Evolutionary conservation across 208 protist genomes (phyloP).

Genomic region (Naegleria gruberi): DNA sequence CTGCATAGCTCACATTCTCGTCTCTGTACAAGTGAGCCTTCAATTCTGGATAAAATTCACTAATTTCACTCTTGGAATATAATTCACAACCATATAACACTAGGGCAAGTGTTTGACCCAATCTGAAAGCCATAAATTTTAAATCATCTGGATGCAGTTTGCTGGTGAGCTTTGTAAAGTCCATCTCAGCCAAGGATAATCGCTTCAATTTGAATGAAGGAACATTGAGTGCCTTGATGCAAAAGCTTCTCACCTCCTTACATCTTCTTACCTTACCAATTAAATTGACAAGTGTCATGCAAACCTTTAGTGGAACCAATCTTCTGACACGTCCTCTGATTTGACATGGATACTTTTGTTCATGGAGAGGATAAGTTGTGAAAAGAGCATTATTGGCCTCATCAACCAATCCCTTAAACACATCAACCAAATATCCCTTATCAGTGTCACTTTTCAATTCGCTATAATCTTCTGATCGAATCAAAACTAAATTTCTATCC

Average conservation of each 20-base stretch:
- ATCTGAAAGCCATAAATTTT: background rate
- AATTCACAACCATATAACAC: background rate
- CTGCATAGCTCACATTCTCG: background rate
- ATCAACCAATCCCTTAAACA: background rate
- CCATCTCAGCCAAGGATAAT: background rate
- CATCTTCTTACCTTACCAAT: background rate
- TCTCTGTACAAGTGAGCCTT: background rate
- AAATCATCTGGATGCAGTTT: background rate
- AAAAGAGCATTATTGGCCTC: background rate
- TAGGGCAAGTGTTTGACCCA: background rate
- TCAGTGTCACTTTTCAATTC: background rate
- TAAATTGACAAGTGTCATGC: background rate
- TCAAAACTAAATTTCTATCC: background rate
- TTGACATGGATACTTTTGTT: background rate
- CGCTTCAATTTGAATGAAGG: background rate
- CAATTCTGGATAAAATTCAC: background rate
- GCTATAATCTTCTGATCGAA: background rate
- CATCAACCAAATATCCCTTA: background rate
- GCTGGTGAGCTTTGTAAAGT: background rate
- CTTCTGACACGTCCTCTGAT: background rate
- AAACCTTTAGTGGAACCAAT: background rate
- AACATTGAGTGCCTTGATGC: background rate
- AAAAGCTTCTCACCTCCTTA: background rate
- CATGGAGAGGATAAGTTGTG: background rate
- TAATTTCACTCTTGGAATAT: background rate